Conservation (phyloP, 2,329 filamentous ascomycete species). For the Colletotrichum noveboracense region DNA sequence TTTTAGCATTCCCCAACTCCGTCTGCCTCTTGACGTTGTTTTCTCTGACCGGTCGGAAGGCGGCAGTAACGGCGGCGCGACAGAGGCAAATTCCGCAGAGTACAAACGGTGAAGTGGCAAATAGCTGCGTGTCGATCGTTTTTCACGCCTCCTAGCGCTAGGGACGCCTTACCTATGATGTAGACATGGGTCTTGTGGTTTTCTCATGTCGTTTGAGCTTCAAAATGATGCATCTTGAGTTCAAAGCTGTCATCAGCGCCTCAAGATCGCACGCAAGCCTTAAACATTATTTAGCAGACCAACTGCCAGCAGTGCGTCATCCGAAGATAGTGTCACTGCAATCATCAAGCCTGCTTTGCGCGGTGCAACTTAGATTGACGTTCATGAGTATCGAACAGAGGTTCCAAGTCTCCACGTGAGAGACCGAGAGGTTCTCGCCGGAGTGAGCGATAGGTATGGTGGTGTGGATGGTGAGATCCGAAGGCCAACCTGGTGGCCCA, state of each 20-base stretch:
- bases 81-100: not conserved
- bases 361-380: not conserved
- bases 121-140: constrained; percentile 5
- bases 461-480: not conserved
- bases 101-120: constrained; percentile 7
- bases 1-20: not conserved
- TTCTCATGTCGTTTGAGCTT: not conserved
- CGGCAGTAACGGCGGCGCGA: not conserved
- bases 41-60: not conserved
- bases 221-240: not conserved
- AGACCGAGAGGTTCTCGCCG: not conserved
- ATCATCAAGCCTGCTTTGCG: not conserved
- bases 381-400: not conserved
- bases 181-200: not conserved
- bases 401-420: not conserved
- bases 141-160: not conserved
- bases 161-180: constrained; percentile 3
- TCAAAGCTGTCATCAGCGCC: not conserved
- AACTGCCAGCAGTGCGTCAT: not conserved
- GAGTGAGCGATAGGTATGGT: not conserved
- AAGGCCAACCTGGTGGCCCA: not conserved
- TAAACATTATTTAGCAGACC: not conserved
- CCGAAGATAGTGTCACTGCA: not conserved
- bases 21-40: not conserved
- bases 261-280: not conserved